These are phyloP conservation scores for Clavispora vitiphila DNA, from an alignment of 805 yeast genomes.

Conservation along the genomic window DNA sequence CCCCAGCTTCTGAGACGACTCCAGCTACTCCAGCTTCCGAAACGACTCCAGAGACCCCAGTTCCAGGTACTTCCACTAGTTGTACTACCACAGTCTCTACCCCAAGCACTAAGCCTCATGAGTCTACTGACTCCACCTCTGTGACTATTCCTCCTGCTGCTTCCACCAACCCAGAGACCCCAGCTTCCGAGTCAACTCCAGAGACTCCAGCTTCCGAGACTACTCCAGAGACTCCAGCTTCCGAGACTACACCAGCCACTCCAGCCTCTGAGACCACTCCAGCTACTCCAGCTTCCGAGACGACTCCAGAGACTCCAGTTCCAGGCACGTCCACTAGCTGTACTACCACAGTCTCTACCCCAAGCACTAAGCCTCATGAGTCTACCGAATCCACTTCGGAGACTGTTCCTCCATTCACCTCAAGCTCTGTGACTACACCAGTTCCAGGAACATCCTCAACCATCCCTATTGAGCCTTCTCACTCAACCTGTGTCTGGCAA, in stretches of 20 bases:
- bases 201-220: no score
- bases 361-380: neutral
- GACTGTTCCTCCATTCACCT: neutral
- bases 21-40: no score
- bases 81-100: neutral
- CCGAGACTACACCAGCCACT: no score
- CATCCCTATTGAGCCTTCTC: neutral
- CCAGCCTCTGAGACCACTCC: no score
- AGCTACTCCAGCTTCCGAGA: no score
- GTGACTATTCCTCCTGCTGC: neutral
- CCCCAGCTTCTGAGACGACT: no score
- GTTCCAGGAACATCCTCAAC: neutral
- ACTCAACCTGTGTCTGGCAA: neutral
- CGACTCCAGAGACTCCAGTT: neutral
- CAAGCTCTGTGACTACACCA: neutral
- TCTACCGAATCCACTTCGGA: neutral
- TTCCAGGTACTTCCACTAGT: neutral
- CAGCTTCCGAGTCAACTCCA: neutral
- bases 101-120: neutral
- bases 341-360: neutral
- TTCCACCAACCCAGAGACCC: neutral
- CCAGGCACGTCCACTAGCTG: neutral
- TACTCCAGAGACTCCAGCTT: no score
- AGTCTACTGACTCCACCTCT: neutral
- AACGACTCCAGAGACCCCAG: neutral